phyloP scores from a whole-genome alignment of 345 rosid genomes.

The Citrus cavaleriei region DNA sequence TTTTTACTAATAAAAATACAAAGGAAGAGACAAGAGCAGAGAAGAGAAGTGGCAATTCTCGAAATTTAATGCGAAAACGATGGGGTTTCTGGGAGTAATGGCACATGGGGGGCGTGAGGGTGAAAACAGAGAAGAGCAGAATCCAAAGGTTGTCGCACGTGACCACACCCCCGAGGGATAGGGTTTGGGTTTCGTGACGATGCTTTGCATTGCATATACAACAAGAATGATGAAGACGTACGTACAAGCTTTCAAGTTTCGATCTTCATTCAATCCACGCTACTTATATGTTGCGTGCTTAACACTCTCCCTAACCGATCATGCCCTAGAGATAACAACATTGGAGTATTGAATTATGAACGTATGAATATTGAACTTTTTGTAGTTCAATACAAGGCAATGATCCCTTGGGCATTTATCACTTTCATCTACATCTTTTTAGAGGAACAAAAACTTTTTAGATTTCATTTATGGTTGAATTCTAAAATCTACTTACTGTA shows the following conservation, averaged over 20 bases:
- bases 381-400: no score
- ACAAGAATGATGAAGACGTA: no score
- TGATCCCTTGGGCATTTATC: no score
- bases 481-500: no score
- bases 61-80: conserved; percentile 10
- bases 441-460: no score
- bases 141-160: conserved; percentile 53
- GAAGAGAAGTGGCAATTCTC: conserved; percentile 13
- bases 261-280: background rate
- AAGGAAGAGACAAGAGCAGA: background rate
- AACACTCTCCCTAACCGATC: background rate
- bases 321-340: background rate
- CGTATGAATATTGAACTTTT: no score
- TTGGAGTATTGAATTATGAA: no score
- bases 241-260: background rate
- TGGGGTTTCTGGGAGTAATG: background rate
- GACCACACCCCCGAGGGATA: conserved; percentile 21
- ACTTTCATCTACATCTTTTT: no score
- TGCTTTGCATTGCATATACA: no score
- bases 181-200: no score
- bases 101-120: conserved; percentile 23
- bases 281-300: background rate
- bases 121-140: conserved; percentile 16
- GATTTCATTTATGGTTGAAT: no score
- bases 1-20: background rate